Percentiles rank a stretch among this genome's conserved stretches.
Conservation (phyloP, 768 basidiomycete genomes). For the Mycena belliarum region DNA sequence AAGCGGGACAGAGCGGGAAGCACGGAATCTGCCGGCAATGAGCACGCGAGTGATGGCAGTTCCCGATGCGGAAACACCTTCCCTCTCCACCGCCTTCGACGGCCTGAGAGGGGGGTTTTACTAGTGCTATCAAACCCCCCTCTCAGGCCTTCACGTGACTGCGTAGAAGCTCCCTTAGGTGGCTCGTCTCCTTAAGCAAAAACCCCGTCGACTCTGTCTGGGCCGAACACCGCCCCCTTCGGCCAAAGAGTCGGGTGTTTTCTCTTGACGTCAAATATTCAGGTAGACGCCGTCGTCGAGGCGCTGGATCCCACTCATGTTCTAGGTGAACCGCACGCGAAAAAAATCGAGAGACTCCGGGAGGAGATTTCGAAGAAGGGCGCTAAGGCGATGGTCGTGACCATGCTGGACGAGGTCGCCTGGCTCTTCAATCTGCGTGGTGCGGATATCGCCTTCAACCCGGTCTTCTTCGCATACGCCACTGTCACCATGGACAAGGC, state of each 20-base stretch:
- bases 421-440: slow-evolving; percentile 95
- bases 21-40: too few relatives aligned
- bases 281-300: slow-evolving; percentile 35
- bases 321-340: slow-evolving; percentile 47
- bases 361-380: slow-evolving; percentile 65
- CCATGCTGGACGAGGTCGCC: slow-evolving; percentile 92
- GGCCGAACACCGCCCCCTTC: slow-evolving; percentile 61
- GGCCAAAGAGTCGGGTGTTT: slow-evolving; percentile 69
- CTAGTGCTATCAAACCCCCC: too few relatives aligned
- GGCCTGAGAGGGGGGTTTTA: too few relatives aligned
- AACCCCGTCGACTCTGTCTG: slow-evolving; percentile 86
- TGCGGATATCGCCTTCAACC: slow-evolving; percentile 86
- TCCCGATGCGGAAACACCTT: too few relatives aligned
- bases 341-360: slow-evolving; percentile 70
- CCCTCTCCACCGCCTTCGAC: too few relatives aligned
- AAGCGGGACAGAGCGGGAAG: too few relatives aligned
- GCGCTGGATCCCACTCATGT: background rate
- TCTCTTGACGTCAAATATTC: slow-evolving; percentile 74
- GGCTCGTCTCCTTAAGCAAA: slow-evolving; percentile 60
- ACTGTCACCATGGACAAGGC: slow-evolving; percentile 63
- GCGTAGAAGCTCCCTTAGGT: too few relatives aligned
- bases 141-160: too few relatives aligned
- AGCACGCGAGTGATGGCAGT: too few relatives aligned
- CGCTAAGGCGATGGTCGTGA: slow-evolving; percentile 74
- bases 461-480: slow-evolving; percentile 93